phyloP scores from a whole-genome alignment of 176 grass and related monocot species.

The Hsuehochloa calcarea region DNA sequence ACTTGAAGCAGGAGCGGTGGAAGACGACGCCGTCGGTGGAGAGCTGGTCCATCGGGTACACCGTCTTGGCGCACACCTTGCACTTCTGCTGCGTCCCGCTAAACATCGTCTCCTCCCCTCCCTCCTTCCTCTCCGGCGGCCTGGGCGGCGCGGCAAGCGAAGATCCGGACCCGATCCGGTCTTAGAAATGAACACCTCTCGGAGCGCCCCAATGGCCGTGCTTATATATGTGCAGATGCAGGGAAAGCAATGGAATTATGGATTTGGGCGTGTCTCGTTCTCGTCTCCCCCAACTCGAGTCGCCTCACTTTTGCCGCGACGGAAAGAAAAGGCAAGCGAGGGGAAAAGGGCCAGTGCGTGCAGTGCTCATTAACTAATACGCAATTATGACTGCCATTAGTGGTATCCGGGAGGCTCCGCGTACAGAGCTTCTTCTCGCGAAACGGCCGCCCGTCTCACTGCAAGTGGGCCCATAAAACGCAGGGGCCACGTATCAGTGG shows the following conservation, averaged over 20 bases:
- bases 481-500: not conserved
- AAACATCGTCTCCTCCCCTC: conserved; percentile 29
- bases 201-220: conserved; percentile 13
- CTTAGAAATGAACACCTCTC: not conserved
- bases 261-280: not conserved
- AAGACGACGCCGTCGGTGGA: conserved; percentile 64
- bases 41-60: conserved; percentile 93
- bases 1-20: conserved; percentile 92
- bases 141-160: not conserved
- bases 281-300: conserved; percentile 17
- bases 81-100: conserved; percentile 81
- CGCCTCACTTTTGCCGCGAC: conserved; percentile 49
- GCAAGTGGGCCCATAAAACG: accelerated
- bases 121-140: not conserved
- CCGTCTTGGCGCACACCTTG: conserved; percentile 89
- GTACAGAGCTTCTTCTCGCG: not conserved
- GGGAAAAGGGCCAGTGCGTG: not conserved
- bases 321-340: conserved; percentile 17
- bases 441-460: not conserved
- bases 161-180: conserved; percentile 35
- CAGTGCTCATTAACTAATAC: conserved; percentile 6
- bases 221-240: conserved; percentile 23
- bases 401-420: not conserved
- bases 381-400: conserved; percentile 29
- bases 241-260: conserved; percentile 34